phyloP scores from a whole-genome alignment of 2,329 filamentous ascomycete genomes.

The Mycosphaerella sp. region DNA sequence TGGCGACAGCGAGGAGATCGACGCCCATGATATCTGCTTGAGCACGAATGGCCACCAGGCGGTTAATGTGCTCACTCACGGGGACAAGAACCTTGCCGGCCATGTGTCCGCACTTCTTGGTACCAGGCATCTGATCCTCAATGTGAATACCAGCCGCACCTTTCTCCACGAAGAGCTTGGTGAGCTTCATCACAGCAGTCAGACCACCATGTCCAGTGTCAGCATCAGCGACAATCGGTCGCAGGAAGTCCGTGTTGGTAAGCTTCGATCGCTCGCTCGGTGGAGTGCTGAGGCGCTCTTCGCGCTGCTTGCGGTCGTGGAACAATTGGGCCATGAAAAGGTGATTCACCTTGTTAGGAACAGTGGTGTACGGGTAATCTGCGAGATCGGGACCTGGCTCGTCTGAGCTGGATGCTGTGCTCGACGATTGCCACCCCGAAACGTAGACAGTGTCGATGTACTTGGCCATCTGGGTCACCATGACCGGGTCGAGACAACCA shows the following conservation, averaged over 20 bases:
- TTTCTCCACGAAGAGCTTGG: constrained; percentile 94
- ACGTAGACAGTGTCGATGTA: constrained; percentile 98
- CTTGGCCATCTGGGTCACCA: constrained; percentile 99
- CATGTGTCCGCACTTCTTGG: constrained; percentile 99
- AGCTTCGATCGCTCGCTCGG: constrained; percentile 66
- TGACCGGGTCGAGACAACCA: constrained; percentile 93
- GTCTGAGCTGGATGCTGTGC: constrained; percentile 87
- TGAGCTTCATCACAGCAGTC: constrained; percentile 99
- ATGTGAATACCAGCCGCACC: constrained; percentile 98
- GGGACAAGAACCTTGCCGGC: constrained; percentile 96
- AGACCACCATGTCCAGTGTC: constrained; percentile 96
- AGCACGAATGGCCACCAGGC: constrained; percentile 89
- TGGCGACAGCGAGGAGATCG: constrained; percentile 83
- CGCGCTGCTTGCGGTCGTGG: constrained; percentile 98
- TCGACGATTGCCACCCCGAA: constrained; percentile 97
- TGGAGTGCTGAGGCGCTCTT: constrained; percentile 77
- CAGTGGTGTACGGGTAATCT: constrained; percentile 90
- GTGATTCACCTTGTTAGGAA: constrained; percentile 96
- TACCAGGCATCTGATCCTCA: constrained; percentile 95
- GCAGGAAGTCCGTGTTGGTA: constrained; percentile 83
- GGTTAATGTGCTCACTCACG: constrained; percentile 96
- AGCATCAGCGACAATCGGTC: constrained; percentile 92
- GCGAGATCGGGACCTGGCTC: constrained; percentile 97
- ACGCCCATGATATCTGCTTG: constrained; percentile 97
- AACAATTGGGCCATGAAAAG: constrained; percentile 98